Percentiles rank a stretch among this genome's conserved stretches.
Conservation (phyloP, 2,329 filamentous ascomycete genomes). For the Pochonia chlamydosporia region DNA sequence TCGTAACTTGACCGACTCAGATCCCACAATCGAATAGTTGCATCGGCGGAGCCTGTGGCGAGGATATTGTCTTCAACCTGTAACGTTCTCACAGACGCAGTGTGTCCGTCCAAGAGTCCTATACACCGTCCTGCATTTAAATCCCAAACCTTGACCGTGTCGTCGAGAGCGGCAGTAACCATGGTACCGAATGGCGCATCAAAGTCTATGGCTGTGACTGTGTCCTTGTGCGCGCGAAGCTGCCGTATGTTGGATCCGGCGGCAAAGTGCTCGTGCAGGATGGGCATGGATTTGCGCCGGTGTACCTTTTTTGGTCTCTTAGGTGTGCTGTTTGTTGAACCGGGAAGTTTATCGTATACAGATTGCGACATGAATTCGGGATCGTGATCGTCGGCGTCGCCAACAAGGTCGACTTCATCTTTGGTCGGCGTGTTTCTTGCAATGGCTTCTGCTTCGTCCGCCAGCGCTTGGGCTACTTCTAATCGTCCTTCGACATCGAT, state of each 20-base stretch:
- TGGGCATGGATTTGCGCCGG: slow-evolving; percentile 80
- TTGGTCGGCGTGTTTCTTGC: slow-evolving; percentile 45
- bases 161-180: slow-evolving; percentile 87
- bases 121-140: slow-evolving; percentile 89
- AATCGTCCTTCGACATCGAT: slow-evolving; percentile 56
- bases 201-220: slow-evolving; percentile 87
- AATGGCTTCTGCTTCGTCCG: slow-evolving; percentile 53
- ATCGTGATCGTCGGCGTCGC: slow-evolving; percentile 43
- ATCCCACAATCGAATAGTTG: slow-evolving; percentile 92
- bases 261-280: slow-evolving; percentile 91
- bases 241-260: slow-evolving; percentile 84
- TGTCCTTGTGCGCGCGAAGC: slow-evolving; percentile 81
- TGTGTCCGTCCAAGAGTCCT: slow-evolving; percentile 85
- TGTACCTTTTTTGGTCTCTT: slow-evolving; percentile 47
- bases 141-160: slow-evolving; percentile 94
- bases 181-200: slow-evolving; percentile 95
- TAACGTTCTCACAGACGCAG: slow-evolving; percentile 84
- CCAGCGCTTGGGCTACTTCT: slow-evolving; percentile 55
- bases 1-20: slow-evolving; percentile 82
- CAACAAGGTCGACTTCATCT: slow-evolving; percentile 47
- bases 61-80: slow-evolving; percentile 96
- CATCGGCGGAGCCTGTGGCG: slow-evolving; percentile 90
- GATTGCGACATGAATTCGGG: slow-evolving; percentile 91
- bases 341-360: slow-evolving; percentile 87
- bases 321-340: slow-evolving; percentile 42